Evolutionary conservation across 352 stramenopile genomes (phyloP).

Genomic region (Globisporangium radiosum): DNA sequence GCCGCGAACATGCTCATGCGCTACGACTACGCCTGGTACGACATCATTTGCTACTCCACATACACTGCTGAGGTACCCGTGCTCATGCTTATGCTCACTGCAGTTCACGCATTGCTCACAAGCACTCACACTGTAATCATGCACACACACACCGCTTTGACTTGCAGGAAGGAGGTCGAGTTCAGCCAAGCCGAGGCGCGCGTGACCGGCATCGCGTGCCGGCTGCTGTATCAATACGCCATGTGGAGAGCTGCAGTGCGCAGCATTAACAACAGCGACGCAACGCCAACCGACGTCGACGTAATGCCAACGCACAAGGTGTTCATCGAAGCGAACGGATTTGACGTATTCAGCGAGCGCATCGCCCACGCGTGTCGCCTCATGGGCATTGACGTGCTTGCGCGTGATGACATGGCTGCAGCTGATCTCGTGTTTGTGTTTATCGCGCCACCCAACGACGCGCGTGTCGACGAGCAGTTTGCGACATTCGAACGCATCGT

Average conservation of each 20-base stretch:
- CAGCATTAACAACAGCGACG: background rate
- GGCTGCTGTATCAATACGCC: conserved; percentile 65
- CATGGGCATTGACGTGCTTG: conserved; percentile 44
- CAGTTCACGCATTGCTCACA: no score
- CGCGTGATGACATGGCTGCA: conserved; percentile 5
- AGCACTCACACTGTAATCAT: no score
- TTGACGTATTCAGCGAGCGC: conserved; percentile 32
- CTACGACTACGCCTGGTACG: conserved; percentile 81
- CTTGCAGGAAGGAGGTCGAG: conserved; percentile 54
- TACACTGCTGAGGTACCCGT: no score
- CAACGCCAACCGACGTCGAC: no score
- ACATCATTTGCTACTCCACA: no score
- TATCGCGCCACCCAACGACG: conserved; percentile 42
- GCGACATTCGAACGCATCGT: conserved; percentile 34
- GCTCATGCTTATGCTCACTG: no score
- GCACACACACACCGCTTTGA: no score
- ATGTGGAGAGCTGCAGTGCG: conserved; percentile 27
- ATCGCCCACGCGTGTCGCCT: conserved; percentile 29
- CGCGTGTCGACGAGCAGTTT: conserved; percentile 31
- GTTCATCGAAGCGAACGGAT: conserved; percentile 50
- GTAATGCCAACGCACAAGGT: conserved; percentile 13
- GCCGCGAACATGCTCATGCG: conserved; percentile 63
- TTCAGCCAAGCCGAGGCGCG: conserved; percentile 40
- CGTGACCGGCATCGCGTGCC: conserved; percentile 52
- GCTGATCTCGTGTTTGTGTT: conserved; percentile 61